Conservation (phyloP, 345 rosid genomes). For the Corchorus olitorius region DNA sequence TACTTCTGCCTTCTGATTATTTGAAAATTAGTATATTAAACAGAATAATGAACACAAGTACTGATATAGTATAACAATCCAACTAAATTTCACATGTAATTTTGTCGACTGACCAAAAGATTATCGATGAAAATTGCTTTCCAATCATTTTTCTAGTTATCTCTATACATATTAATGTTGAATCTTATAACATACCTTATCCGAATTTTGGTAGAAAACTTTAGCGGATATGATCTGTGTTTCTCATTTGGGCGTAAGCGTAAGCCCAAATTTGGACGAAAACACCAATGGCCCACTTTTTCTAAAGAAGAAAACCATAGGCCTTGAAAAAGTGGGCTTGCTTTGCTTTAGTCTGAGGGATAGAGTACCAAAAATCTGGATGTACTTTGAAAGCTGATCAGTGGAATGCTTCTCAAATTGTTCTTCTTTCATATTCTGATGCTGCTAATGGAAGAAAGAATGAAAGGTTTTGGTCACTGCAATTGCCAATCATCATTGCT, state of each 20-base stretch:
- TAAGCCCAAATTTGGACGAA: not conserved
- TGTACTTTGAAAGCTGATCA: slow-evolving; percentile 66
- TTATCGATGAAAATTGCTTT: no score
- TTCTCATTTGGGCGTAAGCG: no score
- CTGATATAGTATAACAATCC: no score
- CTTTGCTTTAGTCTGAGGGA: not conserved
- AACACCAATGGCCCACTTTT: not conserved
- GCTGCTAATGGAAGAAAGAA: slow-evolving; percentile 39
- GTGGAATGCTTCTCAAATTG: slow-evolving; percentile 80
- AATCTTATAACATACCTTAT: no score
- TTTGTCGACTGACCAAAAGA: no score
- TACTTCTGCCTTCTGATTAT: not conserved
- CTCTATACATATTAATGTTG: no score
- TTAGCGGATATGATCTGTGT: not conserved
- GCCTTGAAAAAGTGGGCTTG: not conserved
- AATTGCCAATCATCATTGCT: slow-evolving; percentile 72
- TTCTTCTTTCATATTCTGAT: slow-evolving; percentile 45
- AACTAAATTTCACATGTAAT: no score
- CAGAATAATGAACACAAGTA: no score
- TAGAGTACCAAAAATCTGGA: slow-evolving; percentile 64
- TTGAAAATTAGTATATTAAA: not conserved
- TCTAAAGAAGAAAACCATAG: no score
- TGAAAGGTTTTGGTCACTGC: slow-evolving; percentile 80
- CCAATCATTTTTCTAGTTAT: no score
- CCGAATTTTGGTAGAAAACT: not conserved